phyloP scores from a whole-genome alignment of 2,329 filamentous ascomycete species.

The Daldinia sp. region DNA sequence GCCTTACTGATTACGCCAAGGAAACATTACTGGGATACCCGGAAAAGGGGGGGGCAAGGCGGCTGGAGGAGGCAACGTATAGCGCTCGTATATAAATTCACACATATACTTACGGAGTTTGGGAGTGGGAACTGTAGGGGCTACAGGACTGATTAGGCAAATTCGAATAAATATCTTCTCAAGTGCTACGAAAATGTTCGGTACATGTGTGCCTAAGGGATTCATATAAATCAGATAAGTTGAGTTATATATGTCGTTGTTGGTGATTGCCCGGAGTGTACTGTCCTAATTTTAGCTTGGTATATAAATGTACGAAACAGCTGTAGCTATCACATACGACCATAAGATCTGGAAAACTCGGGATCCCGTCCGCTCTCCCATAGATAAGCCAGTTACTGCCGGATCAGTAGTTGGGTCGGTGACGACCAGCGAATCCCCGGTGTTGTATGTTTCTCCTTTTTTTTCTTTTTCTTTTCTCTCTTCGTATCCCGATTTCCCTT shows the following conservation, averaged over 20 bases:
- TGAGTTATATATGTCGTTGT: background rate
- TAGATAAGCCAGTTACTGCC: background rate
- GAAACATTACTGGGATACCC: constrained; percentile 28
- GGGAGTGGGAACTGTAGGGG: constrained; percentile 7
- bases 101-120: constrained; percentile 17
- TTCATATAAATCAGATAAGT: background rate
- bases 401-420: background rate
- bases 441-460: background rate
- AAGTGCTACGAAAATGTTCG: background rate
- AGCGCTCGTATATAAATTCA: background rate
- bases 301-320: background rate
- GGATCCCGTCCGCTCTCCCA: background rate
- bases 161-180: background rate
- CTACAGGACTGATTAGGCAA: constrained; percentile 8
- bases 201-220: too few species aligned
- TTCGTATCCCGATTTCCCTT: too few species aligned
- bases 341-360: background rate
- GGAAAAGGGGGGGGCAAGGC: background rate
- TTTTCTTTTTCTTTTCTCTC: background rate
- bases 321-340: background rate
- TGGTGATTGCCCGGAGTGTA: too few species aligned
- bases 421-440: background rate
- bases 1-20: background rate
- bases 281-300: too few species aligned
- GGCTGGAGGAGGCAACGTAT: background rate